phyloP scores from a whole-genome alignment of 371 early-diverging fungal species.

The Paramicrosporidium saccamoebae region DNA sequence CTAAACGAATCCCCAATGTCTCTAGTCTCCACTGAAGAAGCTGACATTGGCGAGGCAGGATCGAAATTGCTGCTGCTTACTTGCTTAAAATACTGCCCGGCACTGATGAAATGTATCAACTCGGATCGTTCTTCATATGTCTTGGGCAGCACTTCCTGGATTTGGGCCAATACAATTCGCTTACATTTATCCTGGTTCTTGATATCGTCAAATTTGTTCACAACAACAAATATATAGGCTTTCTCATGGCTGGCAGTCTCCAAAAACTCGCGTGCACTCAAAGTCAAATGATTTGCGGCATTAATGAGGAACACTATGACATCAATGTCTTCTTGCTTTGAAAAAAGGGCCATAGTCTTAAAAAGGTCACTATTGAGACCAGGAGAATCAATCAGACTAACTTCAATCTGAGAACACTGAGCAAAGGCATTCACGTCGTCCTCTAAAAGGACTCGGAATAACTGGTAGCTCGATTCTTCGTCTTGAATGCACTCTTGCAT shows the following conservation, averaged over 20 bases:
- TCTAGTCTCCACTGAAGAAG: background rate
- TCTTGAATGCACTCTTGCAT: too few relatives aligned
- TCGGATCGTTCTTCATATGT: constrained; percentile 63
- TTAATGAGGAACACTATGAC: constrained; percentile 90
- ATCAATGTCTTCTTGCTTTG: constrained; percentile 88
- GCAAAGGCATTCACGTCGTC: constrained; percentile 6
- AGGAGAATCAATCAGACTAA: constrained; percentile 82
- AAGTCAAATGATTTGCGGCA: constrained; percentile 90
- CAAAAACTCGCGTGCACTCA: constrained; percentile 79
- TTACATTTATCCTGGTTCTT: constrained; percentile 68
- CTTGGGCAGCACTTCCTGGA: constrained; percentile 53
- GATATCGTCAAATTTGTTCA: constrained; percentile 83
- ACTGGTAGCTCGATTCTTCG: too few relatives aligned
- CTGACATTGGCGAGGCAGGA: background rate
- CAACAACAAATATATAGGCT: constrained; percentile 84
- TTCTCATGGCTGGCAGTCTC: constrained; percentile 81
- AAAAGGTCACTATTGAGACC: constrained; percentile 88
- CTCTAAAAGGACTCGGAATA: constrained; percentile 14
- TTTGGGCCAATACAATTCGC: constrained; percentile 65
- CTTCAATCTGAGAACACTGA: constrained; percentile 18
- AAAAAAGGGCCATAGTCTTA: constrained; percentile 77
- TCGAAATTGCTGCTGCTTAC: constrained; percentile 3
- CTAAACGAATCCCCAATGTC: constrained; percentile 4
- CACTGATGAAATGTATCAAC: constrained; percentile 82
- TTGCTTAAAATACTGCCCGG: constrained; percentile 10